Percentiles rank a stretch among this genome's conserved stretches.
Conservation (phyloP, 352 stramenopile species). For the Globisporangium echinulatum region DNA sequence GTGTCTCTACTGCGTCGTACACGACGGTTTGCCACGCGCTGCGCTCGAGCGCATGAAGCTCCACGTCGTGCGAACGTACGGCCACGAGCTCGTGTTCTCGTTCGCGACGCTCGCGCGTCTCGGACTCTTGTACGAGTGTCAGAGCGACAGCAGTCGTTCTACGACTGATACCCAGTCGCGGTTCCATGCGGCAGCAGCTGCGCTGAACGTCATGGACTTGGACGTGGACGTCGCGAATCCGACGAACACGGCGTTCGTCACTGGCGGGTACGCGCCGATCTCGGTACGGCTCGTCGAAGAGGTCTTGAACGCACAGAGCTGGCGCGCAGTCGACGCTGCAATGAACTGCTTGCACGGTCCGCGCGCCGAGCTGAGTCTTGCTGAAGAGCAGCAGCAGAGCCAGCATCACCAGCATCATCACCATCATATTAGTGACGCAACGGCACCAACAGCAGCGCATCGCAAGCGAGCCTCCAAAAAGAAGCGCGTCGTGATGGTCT, state of each 20-base stretch:
- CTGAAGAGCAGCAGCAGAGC: conserved; percentile 1
- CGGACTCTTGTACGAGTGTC: conserved; percentile 35
- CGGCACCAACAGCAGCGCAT: not conserved
- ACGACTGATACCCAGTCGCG: conserved; percentile 2
- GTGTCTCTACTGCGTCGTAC: conserved; percentile 51
- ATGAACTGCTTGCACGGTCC: conserved; percentile 48
- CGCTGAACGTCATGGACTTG: conserved; percentile 44
- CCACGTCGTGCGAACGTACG: conserved; percentile 62
- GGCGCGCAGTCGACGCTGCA: conserved; percentile 35
- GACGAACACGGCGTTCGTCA: conserved; percentile 58
- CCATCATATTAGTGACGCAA: not conserved
- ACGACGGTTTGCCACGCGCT: conserved; percentile 29
- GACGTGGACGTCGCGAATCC: conserved; percentile 51
- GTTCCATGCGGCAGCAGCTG: conserved; percentile 24
- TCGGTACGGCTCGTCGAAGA: conserved; percentile 64
- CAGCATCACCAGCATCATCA: not conserved
- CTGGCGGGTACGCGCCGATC: conserved; percentile 62
- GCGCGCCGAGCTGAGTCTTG: conserved; percentile 41
- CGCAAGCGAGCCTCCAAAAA: conserved; percentile 14
- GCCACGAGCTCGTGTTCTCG: conserved; percentile 65
- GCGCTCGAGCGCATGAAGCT: conserved; percentile 44
- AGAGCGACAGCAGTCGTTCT: not conserved
- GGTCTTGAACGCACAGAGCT: conserved; percentile 41
- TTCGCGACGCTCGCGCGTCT: conserved; percentile 56
- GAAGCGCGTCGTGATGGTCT: conserved; percentile 53